Evolutionary conservation across 495 filamentous ascomycete genomes (phyloP).

Genomic region (Aspergillus incahuasiensis): DNA sequence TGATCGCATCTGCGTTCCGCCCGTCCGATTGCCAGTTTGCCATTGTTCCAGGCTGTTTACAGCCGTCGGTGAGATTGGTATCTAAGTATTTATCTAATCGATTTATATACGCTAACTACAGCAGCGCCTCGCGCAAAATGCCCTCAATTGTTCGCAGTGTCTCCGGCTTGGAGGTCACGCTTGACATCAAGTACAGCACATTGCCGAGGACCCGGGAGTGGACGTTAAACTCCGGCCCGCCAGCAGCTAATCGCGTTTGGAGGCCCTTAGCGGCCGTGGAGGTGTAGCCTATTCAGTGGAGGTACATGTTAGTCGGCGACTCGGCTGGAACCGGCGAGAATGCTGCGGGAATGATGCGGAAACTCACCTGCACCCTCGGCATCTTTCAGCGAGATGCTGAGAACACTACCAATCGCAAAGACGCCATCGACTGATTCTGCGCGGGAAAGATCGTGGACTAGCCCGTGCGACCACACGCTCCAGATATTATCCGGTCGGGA

Average conservation of each 20-base stretch:
- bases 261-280: conserved; percentile 58
- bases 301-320: conserved; percentile 18
- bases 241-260: conserved; percentile 48
- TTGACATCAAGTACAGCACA: conserved; percentile 73
- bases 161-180: conserved; percentile 52
- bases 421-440: conserved; percentile 52
- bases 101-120: conserved; percentile 6
- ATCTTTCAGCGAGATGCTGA: conserved; percentile 58
- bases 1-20: neutral
- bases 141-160: conserved; percentile 47
- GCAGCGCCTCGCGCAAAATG: conserved; percentile 28
- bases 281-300: conserved; percentile 52
- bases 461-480: conserved; percentile 62
- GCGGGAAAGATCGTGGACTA: conserved; percentile 53
- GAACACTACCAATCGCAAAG: conserved; percentile 66
- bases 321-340: conserved; percentile 5
- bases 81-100: neutral
- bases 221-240: conserved; percentile 48
- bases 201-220: conserved; percentile 73
- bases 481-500: conserved; percentile 37
- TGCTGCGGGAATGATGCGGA: conserved; percentile 1
- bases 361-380: conserved; percentile 41
- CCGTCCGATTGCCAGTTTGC: neutral
- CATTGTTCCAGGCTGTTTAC: neutral
- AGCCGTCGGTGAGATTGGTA: neutral